These are phyloP conservation scores for Rhododendron mucronatum DNA, from an alignment of 148 eudicot genomes.

Conservation along the genomic window DNA sequence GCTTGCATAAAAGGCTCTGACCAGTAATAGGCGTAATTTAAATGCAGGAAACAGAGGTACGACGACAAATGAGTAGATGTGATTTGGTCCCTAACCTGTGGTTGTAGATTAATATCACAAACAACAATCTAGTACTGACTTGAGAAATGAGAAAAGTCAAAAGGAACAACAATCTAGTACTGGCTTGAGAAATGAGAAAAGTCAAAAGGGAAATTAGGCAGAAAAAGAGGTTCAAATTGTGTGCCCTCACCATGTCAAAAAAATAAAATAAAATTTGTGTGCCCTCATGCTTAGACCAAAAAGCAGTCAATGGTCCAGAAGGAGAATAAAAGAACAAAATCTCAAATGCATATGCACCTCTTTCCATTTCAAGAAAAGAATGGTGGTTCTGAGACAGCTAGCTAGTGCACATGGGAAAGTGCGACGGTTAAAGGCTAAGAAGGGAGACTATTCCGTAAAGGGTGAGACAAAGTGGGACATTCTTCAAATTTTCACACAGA, in stretches of 20 bases:
- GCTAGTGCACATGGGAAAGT: not conserved
- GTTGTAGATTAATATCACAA: not conserved
- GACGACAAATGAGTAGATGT: not conserved
- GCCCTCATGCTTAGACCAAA: not conserved
- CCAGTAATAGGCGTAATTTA: no score
- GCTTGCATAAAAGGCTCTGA: no score
- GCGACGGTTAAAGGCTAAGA: not conserved
- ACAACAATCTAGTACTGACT: no score
- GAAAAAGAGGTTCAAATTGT: not conserved
- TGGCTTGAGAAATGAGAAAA: no score
- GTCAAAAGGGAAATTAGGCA: no score
- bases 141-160: no score
- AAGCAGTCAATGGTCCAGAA: not conserved
- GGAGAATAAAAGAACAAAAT: not conserved
- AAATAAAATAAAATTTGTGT: no score
- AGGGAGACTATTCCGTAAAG: not conserved
- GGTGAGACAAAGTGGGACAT: not conserved
- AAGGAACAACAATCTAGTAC: no score
- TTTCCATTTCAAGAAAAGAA: not conserved
- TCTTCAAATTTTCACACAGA: not conserved
- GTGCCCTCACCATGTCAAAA: not conserved
- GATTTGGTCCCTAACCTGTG: not conserved
- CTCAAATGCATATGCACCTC: not conserved
- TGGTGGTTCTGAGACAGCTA: not conserved
- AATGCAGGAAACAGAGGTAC: no score